Evolutionary conservation across 352 stramenopile species (phyloP).

Genomic region (Peronospora tabacina): DNA sequence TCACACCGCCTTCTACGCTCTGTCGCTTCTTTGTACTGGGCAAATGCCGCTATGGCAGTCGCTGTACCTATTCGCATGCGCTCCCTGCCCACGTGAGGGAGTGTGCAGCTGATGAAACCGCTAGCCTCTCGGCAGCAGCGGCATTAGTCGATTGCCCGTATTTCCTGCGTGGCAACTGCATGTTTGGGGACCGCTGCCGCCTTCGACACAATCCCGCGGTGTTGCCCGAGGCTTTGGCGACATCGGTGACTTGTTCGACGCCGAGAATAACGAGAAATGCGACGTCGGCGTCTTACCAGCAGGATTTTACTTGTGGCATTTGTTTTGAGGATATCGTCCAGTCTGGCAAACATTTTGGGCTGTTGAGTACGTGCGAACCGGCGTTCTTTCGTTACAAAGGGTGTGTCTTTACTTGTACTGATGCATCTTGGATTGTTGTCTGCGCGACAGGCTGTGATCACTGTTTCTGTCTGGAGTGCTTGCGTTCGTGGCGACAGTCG

Average conservation of each 20-base stretch:
- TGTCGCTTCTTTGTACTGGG: constrained; percentile 76
- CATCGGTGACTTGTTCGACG: neutral
- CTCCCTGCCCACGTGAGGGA: constrained; percentile 29
- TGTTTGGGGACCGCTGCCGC: constrained; percentile 61
- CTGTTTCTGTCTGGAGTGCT: constrained; percentile 71
- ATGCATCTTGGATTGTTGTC: neutral
- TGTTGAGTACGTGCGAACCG: constrained; percentile 43
- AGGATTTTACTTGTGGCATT: constrained; percentile 66
- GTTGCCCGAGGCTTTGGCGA: neutral
- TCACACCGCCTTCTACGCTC: constrained; percentile 28
- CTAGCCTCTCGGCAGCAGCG: constrained; percentile 37
- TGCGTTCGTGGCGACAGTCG: constrained; percentile 61
- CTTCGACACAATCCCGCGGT: constrained; percentile 39
- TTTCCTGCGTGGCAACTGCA: constrained; percentile 68
- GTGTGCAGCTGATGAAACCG: constrained; percentile 28
- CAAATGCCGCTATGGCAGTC: constrained; percentile 64
- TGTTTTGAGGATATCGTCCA: constrained; percentile 80
- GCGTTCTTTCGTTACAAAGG: neutral
- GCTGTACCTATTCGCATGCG: constrained; percentile 65
- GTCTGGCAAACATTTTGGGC: constrained; percentile 66
- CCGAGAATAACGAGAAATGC: neutral
- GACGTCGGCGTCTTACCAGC: constrained; percentile 17
- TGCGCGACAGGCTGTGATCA: constrained; percentile 42
- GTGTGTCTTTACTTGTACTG: neutral
- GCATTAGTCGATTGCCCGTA: constrained; percentile 67